A percentile compares a stretch with the other conserved stretches of the same genome.
These are phyloP conservation scores for Gastrodia elata DNA, from an alignment of 106 monocot species.

Conservation along the genomic window DNA sequence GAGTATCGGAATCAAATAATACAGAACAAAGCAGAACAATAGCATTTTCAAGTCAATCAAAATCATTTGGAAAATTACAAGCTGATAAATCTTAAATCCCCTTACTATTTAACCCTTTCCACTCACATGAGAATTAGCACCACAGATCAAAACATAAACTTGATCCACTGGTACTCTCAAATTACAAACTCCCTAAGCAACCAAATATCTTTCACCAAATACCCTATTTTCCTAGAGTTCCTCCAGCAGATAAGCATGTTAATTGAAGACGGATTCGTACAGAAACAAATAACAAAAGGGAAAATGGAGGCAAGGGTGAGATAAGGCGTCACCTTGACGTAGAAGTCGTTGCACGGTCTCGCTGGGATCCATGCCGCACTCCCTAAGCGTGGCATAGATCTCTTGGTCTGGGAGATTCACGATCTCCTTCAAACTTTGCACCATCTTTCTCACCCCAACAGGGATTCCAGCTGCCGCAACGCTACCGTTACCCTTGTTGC, in stretches of 20 bases:
- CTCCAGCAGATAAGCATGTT: neutral
- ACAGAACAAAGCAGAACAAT: neutral
- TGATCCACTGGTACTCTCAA: neutral
- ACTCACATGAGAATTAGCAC: neutral
- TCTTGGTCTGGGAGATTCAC: conserved; percentile 15
- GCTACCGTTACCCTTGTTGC: neutral
- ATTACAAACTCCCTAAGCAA: neutral
- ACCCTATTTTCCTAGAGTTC: neutral
- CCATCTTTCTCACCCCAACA: conserved; percentile 16
- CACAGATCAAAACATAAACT: neutral
- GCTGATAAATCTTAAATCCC: neutral
- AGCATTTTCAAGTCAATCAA: neutral
- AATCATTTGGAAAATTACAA: neutral
- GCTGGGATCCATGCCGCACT: conserved; percentile 22
- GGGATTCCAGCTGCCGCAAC: conserved; percentile 9
- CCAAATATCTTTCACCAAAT: neutral
- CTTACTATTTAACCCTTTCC: neutral
- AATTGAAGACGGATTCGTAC: neutral
- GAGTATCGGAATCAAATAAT: neutral
- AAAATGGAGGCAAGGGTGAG: neutral
- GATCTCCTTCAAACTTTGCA: conserved; percentile 20
- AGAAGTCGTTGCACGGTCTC: conserved; percentile 21
- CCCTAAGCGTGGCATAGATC: conserved; percentile 19
- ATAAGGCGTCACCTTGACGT: conserved; percentile 9
- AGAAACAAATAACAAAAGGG: neutral